phyloP scores from a whole-genome alignment of 805 yeast genomes.

The Tetrapisispora iriomotensis region DNA sequence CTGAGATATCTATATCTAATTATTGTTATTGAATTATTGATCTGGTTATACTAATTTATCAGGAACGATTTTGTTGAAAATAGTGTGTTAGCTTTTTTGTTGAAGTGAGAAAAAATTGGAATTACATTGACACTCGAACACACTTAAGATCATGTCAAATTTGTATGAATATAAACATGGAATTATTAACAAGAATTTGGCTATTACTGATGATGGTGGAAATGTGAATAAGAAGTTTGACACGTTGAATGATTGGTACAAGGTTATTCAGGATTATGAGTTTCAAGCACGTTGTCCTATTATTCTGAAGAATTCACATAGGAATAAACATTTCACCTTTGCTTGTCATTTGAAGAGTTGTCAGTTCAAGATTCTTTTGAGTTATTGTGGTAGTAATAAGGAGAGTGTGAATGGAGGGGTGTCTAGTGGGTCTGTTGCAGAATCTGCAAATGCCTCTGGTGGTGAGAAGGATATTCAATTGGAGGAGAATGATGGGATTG shows the following conservation, averaged over 20 bases:
- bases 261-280: conserved; percentile 29
- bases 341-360: conserved; percentile 29
- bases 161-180: conserved; percentile 29
- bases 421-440: conserved; percentile 4
- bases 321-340: conserved; percentile 29
- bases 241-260: conserved; percentile 26
- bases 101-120: neutral
- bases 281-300: conserved; percentile 30
- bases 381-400: conserved; percentile 21
- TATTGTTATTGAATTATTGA: no score
- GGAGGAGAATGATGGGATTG: neutral
- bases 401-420: conserved; percentile 7
- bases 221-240: conserved; percentile 17
- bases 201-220: conserved; percentile 14
- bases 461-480: no score
- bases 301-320: conserved; percentile 29
- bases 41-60: no score
- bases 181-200: conserved; percentile 25
- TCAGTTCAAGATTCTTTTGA: conserved; percentile 26
- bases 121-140: neutral
- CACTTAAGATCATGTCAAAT: conserved; percentile 26
- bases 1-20: no score
- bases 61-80: no score
- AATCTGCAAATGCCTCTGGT: no score
- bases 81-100: neutral